Evolutionary conservation across 306 rosid species (phyloP), one percentile per base, ranked within the genome.

Genomic region (Lathyrus tuberosus): DNA sequence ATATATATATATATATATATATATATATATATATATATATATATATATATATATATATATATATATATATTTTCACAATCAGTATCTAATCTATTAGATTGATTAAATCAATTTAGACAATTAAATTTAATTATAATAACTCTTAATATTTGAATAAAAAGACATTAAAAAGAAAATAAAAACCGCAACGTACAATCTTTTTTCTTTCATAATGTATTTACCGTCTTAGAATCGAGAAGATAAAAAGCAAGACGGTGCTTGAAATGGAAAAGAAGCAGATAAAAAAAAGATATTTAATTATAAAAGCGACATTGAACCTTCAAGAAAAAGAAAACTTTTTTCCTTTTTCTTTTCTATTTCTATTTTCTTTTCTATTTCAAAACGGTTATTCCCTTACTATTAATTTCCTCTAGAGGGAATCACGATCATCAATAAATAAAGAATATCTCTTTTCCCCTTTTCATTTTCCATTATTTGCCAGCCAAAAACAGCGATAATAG

Each of bases 401-500:
- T 53, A 1, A 20, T 53, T 53, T 53, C 5, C 31, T 41, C 20
- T 11, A 3, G 35, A 40, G 33, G 30, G 49, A 43, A 24, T 63
- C 41, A 47, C 30, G 53, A 44, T 24, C 8, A 42, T 16, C 0
- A 54, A 56, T 4, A 57, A 41, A 70, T 42, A 42, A 57, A 57
- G 20, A 57, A 41, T 24, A 26, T 53, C 24, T 54, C 15, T 9
- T 40, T 54, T 10, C 20, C 11, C 5, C 8, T 44, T 67, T 15
- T 24, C 15, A 26, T 58, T 49, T 18, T 17, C 24, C 53, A 5
- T 35, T 8, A 73, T 68, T 22, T 43, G 67, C 76, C 79, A 65
- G 65, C 70, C 73, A 10, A 38, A 63, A 73, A 73, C 60, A 82
- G 77, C 62, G 64, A 61, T 65, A 78, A 77, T 44, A 56, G 74